Percentiles rank a stretch among this genome's conserved stretches.
phyloP scores from a whole-genome alignment of 208 protist species.

The Giardia muris region DNA sequence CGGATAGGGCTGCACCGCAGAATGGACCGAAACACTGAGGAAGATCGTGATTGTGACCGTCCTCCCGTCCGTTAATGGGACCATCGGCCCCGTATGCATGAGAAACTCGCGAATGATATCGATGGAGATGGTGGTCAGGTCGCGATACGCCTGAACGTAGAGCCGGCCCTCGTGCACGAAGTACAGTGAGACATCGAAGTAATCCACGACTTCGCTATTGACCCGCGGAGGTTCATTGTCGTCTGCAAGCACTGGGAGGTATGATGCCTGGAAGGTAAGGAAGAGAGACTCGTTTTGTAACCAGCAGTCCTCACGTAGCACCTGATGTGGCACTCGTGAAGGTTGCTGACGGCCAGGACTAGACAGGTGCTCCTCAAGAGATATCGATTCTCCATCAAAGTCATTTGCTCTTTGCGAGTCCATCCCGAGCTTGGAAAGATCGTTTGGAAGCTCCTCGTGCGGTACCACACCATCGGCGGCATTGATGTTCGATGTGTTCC shows the following conservation, averaged over 20 bases:
- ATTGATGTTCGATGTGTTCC: neutral
- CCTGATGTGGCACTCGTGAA: neutral
- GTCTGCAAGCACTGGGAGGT: neutral
- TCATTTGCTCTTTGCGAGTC: too few relatives aligned
- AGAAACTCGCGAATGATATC: neutral
- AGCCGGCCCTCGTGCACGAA: neutral
- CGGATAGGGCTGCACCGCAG: neutral
- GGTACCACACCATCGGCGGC: too few relatives aligned
- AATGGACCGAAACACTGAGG: neutral
- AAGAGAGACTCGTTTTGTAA: neutral
- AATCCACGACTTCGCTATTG: neutral
- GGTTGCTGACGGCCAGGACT: neutral
- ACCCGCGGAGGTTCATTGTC: neutral
- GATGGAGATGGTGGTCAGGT: neutral
- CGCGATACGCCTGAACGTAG: neutral
- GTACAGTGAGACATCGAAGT: neutral
- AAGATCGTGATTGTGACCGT: neutral
- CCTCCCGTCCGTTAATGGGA: neutral
- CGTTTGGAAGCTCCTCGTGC: neutral
- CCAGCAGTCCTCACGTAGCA: neutral
- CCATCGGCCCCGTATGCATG: neutral
- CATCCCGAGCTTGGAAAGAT: neutral
- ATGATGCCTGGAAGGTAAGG: neutral
- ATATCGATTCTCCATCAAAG: neutral
- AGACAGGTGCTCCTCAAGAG: neutral